phyloP scores from a whole-genome alignment of 192 early-diverging fungal genomes.

The Pilaira anomala region DNA sequence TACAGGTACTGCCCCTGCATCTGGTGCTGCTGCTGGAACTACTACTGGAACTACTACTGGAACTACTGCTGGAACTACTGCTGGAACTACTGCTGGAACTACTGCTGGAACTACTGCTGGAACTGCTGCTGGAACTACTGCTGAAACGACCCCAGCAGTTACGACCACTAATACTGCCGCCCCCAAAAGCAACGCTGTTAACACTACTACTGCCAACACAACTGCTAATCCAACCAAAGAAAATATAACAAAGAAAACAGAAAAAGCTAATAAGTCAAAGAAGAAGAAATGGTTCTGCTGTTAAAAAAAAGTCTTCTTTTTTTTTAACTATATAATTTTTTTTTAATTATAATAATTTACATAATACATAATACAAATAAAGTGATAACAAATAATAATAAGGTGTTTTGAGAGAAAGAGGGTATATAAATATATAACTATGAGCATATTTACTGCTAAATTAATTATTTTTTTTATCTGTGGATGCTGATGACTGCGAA shows the following conservation, averaged over 20 bases:
- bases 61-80: background rate
- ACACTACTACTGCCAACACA: background rate
- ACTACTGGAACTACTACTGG: background rate
- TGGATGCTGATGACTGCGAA: no score
- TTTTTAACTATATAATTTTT: no score
- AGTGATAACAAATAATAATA: background rate
- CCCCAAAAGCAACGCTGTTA: background rate
- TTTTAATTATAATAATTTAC: background rate
- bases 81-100: background rate
- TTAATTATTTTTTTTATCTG: slow-evolving; percentile 6
- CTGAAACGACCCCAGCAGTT: background rate
- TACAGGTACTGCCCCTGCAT: background rate
- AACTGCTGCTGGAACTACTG: background rate
- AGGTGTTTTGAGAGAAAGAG: background rate
- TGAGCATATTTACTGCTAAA: background rate
- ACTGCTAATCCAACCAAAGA: slow-evolving; percentile 1
- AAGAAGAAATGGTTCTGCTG: background rate
- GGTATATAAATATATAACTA: slow-evolving; percentile 4
- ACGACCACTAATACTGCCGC: background rate
- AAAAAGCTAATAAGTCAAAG: background rate
- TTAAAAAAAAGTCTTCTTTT: background rate
- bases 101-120: no score
- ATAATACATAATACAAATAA: slow-evolving; percentile 6
- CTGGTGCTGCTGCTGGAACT: background rate
- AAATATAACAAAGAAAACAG: background rate